Evolutionary conservation across 2,329 filamentous ascomycete genomes (phyloP), one percentile per base, ranked within the genome.

Genomic region (Colletotrichum limetticola): DNA sequence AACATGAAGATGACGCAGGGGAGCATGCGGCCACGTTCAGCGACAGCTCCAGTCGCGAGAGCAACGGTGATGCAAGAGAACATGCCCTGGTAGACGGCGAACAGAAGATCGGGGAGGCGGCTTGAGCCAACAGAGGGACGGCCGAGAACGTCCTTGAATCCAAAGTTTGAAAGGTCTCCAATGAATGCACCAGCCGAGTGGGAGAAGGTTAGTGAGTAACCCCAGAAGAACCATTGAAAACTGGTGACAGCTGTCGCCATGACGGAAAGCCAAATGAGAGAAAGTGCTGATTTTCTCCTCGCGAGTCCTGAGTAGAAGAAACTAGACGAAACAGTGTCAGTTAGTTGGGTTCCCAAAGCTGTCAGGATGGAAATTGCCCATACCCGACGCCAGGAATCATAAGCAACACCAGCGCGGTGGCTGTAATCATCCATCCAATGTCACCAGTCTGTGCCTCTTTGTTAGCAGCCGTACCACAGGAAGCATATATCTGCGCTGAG

Each of bases 171-270:
- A 30, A 97, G 86, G 78, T 95, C 88, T 71, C 95, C 95, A 75
- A 97, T 94, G 81, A 91, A 97, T 55, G 86, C 89, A 59, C 92
- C 91, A 30, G 93, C 93, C 2, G 89, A 87, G 83, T 96, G 94
- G 19, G 94, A 97, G 81, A 95, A 97, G 60, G 93, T 91, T 12
- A 97, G 84, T 5, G 93, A 95, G 81, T 94, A 97, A 53, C 94
- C 94, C 94, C 94, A 97, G 87, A 97, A 95, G 86, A 97, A 97
- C 95, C 95, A 98, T 82, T 97, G 95, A 83, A 97, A 97, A 30
- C 91, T 93, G 46, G 94, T 92, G 63, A 97, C 92, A 14, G 92
- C 95, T 1, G 92, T 91, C 24, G 94, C 90, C 93, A 97, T 97
- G 80, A 97, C 87, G 4, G 94, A 96, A 28, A 97, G 91, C 94